Base-by-base conservation (phyloP, 1,139 yeast species). In the Protomyces arabidopsidicola region DNA sequence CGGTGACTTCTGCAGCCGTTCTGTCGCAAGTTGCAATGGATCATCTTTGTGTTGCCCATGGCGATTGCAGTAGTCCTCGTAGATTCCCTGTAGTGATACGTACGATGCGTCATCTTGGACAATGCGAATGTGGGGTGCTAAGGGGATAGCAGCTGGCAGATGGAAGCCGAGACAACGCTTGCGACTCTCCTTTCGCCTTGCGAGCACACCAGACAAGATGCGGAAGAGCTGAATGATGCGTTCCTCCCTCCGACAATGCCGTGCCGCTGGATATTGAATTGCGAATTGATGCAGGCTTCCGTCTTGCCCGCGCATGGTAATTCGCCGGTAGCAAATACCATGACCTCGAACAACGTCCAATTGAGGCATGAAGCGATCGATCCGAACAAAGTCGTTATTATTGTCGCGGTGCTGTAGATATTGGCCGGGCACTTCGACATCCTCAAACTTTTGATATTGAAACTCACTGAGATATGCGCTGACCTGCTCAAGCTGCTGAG, bases 361-460 rank as follows among this genome's bases (percentile, higher is more conserved):
- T 0, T 90, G 84, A 2, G 98, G 95, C 75, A 93, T 78, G 77
- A 95, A 95, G 67, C 98, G 80, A 68, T 90, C 97, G 72, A 95
- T 90, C 79, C 91, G 93, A 63, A 90, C 83, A 73, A 95, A 95
- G 74, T 91, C 97, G 53, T 84, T 79, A 73, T 90, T 93, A 73
- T 81, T 87, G 71, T 91, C 98, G 72, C 86, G 87, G 60, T 75
- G 77, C 70, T 86, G 76, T 71, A 91, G 79, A 72, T 93, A 93
- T 73, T 95, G 99, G 0, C 99, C 98, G 0, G 98, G 98, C 65
- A 95, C 86, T 74, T 95, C 98, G 67, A 95, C 90, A 63, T 95
- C 98, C 75, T 95, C 99, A 73, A 93, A 95, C 76, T 90, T 91
- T 74, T 93, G 98, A 74, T 93, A 96, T 74, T 95, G 98, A 83